These are phyloP conservation scores for Hibiscus trionum DNA, from an alignment of 345 rosid species.

Conservation along the genomic window DNA sequence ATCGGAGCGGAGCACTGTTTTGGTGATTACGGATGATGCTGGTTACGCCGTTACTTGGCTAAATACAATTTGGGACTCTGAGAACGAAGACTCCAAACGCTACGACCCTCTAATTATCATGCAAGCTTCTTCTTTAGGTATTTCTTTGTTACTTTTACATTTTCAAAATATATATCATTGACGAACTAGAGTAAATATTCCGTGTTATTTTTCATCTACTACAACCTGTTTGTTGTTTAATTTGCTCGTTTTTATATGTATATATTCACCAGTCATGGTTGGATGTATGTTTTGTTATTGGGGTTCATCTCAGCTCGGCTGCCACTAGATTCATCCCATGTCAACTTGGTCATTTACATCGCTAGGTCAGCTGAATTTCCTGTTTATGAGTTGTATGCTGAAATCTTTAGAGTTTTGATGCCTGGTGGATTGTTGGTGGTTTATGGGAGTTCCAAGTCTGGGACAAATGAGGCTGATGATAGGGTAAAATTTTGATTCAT, in stretches of 20 bases:
- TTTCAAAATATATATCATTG: not conserved
- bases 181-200: not conserved
- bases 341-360: conserved; percentile 43
- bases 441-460: not conserved
- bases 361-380: conserved; percentile 49
- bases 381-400: conserved; percentile 34
- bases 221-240: not conserved
- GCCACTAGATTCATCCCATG: conserved; percentile 54
- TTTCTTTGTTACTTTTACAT: not conserved
- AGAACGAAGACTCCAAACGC: conserved; percentile 20
- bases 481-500: not conserved
- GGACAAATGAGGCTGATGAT: not conserved
- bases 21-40: conserved; percentile 10
- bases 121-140: conserved; percentile 58
- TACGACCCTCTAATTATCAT: conserved; percentile 48
- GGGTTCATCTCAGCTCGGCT: conserved; percentile 43
- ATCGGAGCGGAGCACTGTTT: not conserved
- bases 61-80: conserved; percentile 30
- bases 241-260: not conserved
- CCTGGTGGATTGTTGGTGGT: conserved; percentile 44
- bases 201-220: not conserved
- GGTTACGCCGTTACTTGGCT: conserved; percentile 27
- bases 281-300: conserved; percentile 8
- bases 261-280: not conserved
- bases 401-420: conserved; percentile 54